phyloP scores from a whole-genome alignment of 2,329 filamentous ascomycete species.

The Helicocarpus griseus region DNA sequence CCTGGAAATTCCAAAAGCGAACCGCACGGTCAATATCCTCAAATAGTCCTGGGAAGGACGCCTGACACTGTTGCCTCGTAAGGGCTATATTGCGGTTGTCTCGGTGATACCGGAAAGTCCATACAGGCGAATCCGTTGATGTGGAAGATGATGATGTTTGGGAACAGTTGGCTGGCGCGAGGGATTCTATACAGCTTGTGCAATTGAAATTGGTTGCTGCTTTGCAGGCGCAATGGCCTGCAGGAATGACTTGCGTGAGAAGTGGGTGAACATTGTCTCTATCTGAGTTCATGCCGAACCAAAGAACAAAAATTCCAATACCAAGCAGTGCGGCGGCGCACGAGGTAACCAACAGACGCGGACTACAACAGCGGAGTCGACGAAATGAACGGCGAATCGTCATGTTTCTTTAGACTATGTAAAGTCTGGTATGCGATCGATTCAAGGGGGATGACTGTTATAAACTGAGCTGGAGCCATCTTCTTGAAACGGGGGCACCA shows the following conservation, averaged over 20 bases:
- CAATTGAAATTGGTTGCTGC: slow-evolving; percentile 30
- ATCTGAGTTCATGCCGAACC: slow-evolving; percentile 27
- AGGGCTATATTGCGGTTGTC: slow-evolving; percentile 25
- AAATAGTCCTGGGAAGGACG: slow-evolving; percentile 28
- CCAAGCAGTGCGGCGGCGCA: background rate
- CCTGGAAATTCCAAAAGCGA: slow-evolving; percentile 20
- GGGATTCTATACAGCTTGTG: slow-evolving; percentile 21
- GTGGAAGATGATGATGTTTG: slow-evolving; percentile 4
- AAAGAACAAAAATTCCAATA: slow-evolving; percentile 4
- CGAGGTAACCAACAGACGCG: too few species aligned
- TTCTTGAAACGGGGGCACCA: too few species aligned
- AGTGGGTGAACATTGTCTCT: slow-evolving; percentile 26
- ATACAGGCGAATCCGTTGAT: slow-evolving; percentile 13
- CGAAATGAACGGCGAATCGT: too few species aligned
- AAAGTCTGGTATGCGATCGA: too few species aligned
- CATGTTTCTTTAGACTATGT: too few species aligned
- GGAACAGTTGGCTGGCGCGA: too few species aligned
- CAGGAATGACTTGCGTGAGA: slow-evolving; percentile 30
- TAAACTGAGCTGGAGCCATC: too few species aligned
- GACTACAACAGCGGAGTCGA: too few species aligned
- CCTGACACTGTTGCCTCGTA: slow-evolving; percentile 19
- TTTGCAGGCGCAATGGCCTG: slow-evolving; percentile 30
- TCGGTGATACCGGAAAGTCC: slow-evolving; percentile 24
- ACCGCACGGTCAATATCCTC: slow-evolving; percentile 26
- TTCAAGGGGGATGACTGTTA: too few species aligned